Evolutionary conservation across 2,329 filamentous ascomycete genomes (phyloP).

Genomic region (Alternaria postmessia): DNA sequence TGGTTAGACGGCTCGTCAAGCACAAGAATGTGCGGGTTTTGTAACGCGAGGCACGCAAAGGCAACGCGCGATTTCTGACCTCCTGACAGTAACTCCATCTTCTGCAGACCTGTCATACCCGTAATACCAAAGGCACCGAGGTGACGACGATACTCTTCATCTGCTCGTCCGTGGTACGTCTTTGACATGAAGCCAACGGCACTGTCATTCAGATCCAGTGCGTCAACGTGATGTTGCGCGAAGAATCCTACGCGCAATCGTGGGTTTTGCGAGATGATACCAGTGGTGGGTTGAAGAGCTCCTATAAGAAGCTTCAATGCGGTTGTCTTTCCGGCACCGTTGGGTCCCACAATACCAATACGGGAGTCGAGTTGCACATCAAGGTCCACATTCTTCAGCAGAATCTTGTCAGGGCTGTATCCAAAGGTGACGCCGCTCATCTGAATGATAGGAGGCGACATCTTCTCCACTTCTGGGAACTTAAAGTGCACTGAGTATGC

Average conservation of each 20-base stretch:
- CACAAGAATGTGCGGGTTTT: conserved; percentile 95
- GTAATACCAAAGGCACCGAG: conserved; percentile 87
- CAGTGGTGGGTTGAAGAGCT: conserved; percentile 76
- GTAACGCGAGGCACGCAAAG: conserved; percentile 93
- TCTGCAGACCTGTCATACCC: conserved; percentile 94
- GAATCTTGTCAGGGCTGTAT: conserved; percentile 78
- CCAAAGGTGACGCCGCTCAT: conserved; percentile 94
- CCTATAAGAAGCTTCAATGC: conserved; percentile 97
- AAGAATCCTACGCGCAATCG: conserved; percentile 94
- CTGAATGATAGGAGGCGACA: conserved; percentile 96
- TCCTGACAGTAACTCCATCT: conserved; percentile 92
- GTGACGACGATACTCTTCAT: conserved; percentile 96
- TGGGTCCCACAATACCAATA: conserved; percentile 98
- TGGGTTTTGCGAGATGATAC: conserved; percentile 87
- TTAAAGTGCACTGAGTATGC: conserved; percentile 97
- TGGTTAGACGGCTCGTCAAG: conserved; percentile 99
- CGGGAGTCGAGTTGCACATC: conserved; percentile 98
- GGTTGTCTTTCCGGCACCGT: conserved; percentile 98
- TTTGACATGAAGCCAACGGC: conserved; percentile 97
- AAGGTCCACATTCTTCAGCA: conserved; percentile 87
- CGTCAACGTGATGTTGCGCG: conserved; percentile 97
- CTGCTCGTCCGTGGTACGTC: conserved; percentile 85
- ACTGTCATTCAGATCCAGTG: conserved; percentile 85
- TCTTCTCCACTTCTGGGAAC: conserved; percentile 96
- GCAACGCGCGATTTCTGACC: conserved; percentile 98